Conservation (phyloP, 495 filamentous ascomycete species). For the Ramalina intermedia region DNA sequence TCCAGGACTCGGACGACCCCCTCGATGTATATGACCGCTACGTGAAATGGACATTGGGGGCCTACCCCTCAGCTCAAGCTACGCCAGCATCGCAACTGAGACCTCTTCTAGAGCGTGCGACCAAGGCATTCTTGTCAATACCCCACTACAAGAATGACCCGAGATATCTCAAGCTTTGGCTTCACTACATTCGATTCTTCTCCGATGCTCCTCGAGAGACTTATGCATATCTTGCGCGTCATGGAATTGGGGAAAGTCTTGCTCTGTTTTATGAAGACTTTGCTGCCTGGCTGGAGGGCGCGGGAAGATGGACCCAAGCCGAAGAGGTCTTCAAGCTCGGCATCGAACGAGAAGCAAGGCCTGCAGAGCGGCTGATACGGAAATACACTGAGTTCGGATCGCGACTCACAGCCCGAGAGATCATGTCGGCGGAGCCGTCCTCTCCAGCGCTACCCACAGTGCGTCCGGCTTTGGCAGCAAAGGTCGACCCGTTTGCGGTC, state of each 20-base stretch:
- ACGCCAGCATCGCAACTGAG: slow-evolving; percentile 80
- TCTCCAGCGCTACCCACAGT: slow-evolving; percentile 77
- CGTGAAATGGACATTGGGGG: slow-evolving; percentile 88
- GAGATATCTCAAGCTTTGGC: slow-evolving; percentile 82
- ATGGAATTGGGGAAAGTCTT: slow-evolving; percentile 71
- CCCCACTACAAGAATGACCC: slow-evolving; percentile 89
- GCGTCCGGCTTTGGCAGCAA: slow-evolving; percentile 73
- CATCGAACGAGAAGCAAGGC: slow-evolving; percentile 75
- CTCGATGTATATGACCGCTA: slow-evolving; percentile 94
- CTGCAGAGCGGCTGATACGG: slow-evolving; percentile 61
- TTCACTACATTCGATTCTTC: slow-evolving; percentile 86
- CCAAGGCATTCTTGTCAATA: slow-evolving; percentile 70
- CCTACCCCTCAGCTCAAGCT: slow-evolving; percentile 86
- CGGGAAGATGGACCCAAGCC: slow-evolving; percentile 77
- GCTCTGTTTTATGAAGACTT: slow-evolving; percentile 98
- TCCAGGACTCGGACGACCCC: slow-evolving; percentile 83
- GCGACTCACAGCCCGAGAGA: slow-evolving; percentile 48
- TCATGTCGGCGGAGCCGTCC: slow-evolving; percentile 47
- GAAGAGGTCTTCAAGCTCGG: slow-evolving; percentile 86
- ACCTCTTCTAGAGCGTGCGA: slow-evolving; percentile 82
- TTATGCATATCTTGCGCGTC: slow-evolving; percentile 79
- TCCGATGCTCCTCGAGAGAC: slow-evolving; percentile 83
- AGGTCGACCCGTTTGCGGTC: slow-evolving; percentile 62
- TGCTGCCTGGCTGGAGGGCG: slow-evolving; percentile 77
- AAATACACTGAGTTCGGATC: slow-evolving; percentile 86